Percentiles rank a stretch among this genome's conserved stretches.
Conservation (phyloP, 164 flowering plant species). For the Dillenia suffruticosa region DNA sequence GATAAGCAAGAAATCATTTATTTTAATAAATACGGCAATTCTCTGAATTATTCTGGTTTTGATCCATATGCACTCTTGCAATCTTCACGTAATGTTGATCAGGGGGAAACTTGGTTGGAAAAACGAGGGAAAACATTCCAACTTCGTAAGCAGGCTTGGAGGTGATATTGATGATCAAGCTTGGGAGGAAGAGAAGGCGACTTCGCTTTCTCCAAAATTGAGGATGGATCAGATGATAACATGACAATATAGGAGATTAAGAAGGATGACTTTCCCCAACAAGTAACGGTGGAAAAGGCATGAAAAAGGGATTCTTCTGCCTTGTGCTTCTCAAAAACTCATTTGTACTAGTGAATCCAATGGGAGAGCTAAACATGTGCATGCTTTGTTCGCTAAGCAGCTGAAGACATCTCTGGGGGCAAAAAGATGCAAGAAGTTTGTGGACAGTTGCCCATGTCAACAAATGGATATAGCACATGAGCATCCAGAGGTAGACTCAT, state of each 20-base stretch:
- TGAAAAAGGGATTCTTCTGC: constrained; percentile 6
- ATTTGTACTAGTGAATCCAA: constrained; percentile 10
- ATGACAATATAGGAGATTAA: constrained; percentile 5
- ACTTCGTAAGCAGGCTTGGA: constrained; percentile 66
- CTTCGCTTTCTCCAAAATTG: constrained; percentile 18
- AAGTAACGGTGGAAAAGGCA: constrained; percentile 10
- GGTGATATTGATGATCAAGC: constrained; percentile 31
- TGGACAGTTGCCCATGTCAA: constrained; percentile 4
- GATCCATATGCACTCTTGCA: constrained; percentile 46
- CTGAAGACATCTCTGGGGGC: not conserved
- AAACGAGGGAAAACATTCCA: constrained; percentile 58
- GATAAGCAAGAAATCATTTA: too few relatives aligned
- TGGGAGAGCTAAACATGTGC: constrained; percentile 6
- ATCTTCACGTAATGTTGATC: constrained; percentile 63
- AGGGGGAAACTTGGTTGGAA: constrained; percentile 71
- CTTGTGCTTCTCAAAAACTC: constrained; percentile 16
- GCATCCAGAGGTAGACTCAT: too few relatives aligned
- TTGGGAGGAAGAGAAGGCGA: constrained; percentile 20
- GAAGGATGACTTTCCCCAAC: constrained; percentile 7
- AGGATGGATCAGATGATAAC: constrained; percentile 14
- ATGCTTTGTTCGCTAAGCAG: constrained; percentile 4
- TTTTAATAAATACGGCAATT: too few relatives aligned
- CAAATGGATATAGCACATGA: not conserved
- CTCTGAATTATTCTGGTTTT: too few relatives aligned
- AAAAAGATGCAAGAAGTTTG: constrained; percentile 11